Evolutionary conservation across 306 rosid species (phyloP).

Genomic region (Astragalus membranaceus): DNA sequence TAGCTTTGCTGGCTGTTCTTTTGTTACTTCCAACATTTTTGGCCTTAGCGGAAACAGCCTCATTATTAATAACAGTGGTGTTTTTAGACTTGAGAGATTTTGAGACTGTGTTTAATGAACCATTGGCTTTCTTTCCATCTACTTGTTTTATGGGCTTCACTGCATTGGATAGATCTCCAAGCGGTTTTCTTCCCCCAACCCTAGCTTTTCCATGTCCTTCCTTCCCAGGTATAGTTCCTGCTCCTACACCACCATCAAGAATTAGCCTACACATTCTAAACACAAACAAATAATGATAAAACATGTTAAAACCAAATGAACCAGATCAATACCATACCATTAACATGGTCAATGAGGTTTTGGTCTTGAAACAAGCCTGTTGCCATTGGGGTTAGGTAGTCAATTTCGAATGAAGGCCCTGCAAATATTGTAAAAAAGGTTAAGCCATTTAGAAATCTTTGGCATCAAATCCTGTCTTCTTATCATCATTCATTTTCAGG

Average conservation of each 20-base stretch:
- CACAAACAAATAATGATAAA: not conserved
- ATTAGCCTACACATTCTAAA: conserved; percentile 1
- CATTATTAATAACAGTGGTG: conserved; percentile 13
- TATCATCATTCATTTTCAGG: not conserved
- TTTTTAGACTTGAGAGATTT: conserved; percentile 27
- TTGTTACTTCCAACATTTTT: conserved; percentile 4
- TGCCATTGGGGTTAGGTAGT: conserved; percentile 36
- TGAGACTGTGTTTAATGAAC: conserved; percentile 23
- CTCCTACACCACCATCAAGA: conserved; percentile 31
- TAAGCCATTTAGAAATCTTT: not conserved
- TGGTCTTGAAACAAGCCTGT: conserved; percentile 40
- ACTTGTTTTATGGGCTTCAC: conserved; percentile 26
- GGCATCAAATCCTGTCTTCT: not conserved
- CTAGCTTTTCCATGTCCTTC: conserved; percentile 35
- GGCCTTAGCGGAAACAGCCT: conserved; percentile 16
- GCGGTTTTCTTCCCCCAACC: conserved; percentile 61
- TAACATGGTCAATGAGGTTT: conserved; percentile 24
- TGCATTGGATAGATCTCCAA: conserved; percentile 55
- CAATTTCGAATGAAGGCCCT: conserved; percentile 15
- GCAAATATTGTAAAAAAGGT: not conserved
- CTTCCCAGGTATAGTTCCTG: conserved; percentile 36
- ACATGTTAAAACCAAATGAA: not conserved
- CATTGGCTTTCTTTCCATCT: conserved; percentile 48
- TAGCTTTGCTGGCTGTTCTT: conserved; percentile 25
- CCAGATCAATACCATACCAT: conserved; percentile 50